Evolutionary conservation across 345 rosid species (phyloP).

Genomic region (Erysimum cheiranthoides): DNA sequence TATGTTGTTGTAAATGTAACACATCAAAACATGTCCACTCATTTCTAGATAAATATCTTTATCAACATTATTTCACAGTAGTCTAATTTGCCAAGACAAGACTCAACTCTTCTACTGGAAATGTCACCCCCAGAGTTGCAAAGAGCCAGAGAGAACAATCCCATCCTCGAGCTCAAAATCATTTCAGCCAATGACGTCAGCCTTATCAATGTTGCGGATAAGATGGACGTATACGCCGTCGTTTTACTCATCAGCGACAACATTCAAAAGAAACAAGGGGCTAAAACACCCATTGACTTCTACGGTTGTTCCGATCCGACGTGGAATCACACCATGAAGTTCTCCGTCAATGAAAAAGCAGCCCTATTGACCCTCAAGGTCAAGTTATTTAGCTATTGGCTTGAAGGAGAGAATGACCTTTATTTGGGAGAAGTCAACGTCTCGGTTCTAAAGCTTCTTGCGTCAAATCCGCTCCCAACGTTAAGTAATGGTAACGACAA

Average conservation of each 20-base stretch:
- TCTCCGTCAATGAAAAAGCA: slow-evolving; percentile 51
- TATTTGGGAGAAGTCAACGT: slow-evolving; percentile 64
- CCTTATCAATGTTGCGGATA: not conserved
- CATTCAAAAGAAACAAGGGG: not conserved
- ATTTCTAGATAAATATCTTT: not conserved
- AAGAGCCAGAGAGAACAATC: not conserved
- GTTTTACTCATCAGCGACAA: not conserved
- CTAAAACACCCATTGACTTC: slow-evolving; percentile 51
- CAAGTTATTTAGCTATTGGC: slow-evolving; percentile 63
- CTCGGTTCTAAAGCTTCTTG: slow-evolving; percentile 62
- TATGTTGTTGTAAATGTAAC: not conserved
- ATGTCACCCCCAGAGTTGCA: not conserved
- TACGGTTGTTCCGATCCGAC: slow-evolving; percentile 63
- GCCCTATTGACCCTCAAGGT: slow-evolving; percentile 49
- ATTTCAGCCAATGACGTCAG: not conserved
- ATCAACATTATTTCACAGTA: not conserved
- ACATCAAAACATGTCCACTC: not conserved
- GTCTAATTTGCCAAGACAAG: not conserved
- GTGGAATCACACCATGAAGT: slow-evolving; percentile 67
- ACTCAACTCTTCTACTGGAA: not conserved
- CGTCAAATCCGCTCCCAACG: slow-evolving; percentile 2
- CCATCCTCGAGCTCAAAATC: not conserved
- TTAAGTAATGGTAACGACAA: slow-evolving; percentile 23
- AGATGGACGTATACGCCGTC: not conserved
- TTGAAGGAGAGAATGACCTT: slow-evolving; percentile 58